Evolutionary conservation across 257 asterid genomes (phyloP), one percentile per base, ranked within the genome.

Genomic region (Pogostemon cablin): DNA sequence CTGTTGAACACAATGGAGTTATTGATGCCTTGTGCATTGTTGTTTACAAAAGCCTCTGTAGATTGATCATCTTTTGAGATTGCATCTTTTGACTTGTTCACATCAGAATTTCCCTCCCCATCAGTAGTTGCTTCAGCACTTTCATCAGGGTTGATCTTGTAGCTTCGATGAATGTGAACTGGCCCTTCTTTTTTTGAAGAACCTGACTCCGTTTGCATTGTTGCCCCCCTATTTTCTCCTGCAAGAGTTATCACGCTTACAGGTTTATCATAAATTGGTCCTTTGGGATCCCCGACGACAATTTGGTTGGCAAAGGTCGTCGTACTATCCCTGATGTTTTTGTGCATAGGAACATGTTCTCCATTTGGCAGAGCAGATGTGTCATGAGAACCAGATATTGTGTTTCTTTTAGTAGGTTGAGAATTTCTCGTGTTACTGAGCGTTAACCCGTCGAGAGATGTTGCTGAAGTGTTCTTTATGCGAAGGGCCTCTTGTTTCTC

Each of bases 221-320:
- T 79, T 12, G 98, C 96, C 37, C 99, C 99, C 75, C 90, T 81
- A 47, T 91, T 95, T 66, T 95, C 98, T 52, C 98, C 99, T 10
- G 96, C 92, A 61, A 95, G 92, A 40, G 96, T 95, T 71, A 95
- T 82, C 38, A 91, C 90, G 39, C 86, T 83, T 47, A 81, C 81
- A 6, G 81, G 79, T 62, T 58, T 80, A 55, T 83, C 90, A 37
- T 79, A 68, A 17, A 35, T 37, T 75, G 79, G 34, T 1, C 25
- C 60, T 59, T 72, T 73, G 25, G 77, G 67, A 58, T 84, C 87
- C 46, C 81, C 82, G 42, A 35, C 11, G 42, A 81, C 72, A 80
- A 75, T 68, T 71, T 48, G 76, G 37, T 82, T 78, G 71, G 80
- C 65, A 47, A 78, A 58, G 20, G 67, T 74, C 5, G 92, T 80